Percentiles rank a stretch among this genome's conserved stretches.
phyloP scores from a whole-genome alignment of 2,329 filamentous ascomycete genomes.

The Cercospora sesami region DNA sequence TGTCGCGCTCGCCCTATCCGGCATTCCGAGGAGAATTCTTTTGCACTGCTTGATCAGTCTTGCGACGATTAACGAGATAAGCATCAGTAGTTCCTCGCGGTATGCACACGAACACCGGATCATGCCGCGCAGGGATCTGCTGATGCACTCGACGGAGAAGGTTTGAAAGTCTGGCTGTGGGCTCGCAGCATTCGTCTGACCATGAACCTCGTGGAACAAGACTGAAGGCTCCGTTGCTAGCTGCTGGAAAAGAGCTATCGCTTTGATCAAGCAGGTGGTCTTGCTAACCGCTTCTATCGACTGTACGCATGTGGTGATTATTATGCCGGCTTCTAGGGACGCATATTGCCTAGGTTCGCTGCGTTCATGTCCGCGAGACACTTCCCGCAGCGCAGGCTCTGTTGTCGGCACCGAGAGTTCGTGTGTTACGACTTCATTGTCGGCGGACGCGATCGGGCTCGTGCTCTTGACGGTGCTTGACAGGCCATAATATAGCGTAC shows the following conservation, averaged over 20 bases:
- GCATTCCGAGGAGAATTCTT: not conserved
- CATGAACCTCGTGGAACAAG: not conserved
- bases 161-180: not conserved
- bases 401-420: not conserved
- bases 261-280: not conserved
- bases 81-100: not conserved
- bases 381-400: not conserved
- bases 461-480: not conserved
- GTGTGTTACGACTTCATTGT: not conserved
- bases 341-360: not conserved
- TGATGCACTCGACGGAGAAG: not conserved
- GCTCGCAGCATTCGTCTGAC: not conserved
- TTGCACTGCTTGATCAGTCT: not conserved
- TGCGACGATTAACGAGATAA: not conserved
- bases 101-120: not conserved
- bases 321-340: not conserved
- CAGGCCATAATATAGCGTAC: not conserved
- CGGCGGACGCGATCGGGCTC: not conserved
- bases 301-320: not conserved
- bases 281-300: not conserved
- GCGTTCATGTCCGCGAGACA: not conserved
- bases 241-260: not conserved
- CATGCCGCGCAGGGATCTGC: not conserved
- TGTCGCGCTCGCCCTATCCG: not conserved
- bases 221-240: not conserved